These are phyloP conservation scores for Fraxinus paxiana DNA, from an alignment of 305 asterid genomes.

Conservation along the genomic window DNA sequence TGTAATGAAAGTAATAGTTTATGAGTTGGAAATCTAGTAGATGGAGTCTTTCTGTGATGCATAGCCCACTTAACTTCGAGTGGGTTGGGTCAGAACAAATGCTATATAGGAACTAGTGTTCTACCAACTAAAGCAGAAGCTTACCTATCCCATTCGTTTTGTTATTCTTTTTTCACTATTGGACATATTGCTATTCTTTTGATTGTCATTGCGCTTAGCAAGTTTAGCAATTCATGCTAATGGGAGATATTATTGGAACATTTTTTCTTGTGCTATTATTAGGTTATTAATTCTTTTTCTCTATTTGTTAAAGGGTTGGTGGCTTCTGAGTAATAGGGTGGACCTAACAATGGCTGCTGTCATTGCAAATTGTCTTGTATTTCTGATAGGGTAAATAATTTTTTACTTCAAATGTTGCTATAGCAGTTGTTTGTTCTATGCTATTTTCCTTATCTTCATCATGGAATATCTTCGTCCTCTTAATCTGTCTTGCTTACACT, in stretches of 20 bases:
- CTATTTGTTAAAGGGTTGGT: constrained; percentile 78
- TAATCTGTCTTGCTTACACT: constrained; percentile 18
- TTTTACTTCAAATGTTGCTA: constrained; percentile 18
- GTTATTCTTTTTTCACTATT: neutral
- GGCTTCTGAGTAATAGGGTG: constrained; percentile 78
- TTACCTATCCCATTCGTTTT: neutral
- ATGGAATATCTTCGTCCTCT: constrained; percentile 5
- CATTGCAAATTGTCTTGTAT: constrained; percentile 75
- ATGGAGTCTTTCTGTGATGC: neutral
- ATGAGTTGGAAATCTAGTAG: neutral
- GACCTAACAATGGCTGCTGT: constrained; percentile 69
- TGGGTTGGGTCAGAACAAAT: neutral
- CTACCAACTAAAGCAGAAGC: neutral
- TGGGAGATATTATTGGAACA: neutral
- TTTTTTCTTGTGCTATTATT: constrained; percentile 13
- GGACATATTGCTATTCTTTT: neutral
- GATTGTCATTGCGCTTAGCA: neutral
- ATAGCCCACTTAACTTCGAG: neutral
- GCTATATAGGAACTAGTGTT: neutral
- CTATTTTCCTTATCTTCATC: neutral
- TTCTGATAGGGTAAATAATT: constrained; percentile 61
- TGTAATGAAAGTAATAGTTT: neutral
- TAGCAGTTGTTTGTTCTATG: neutral
- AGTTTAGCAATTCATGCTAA: neutral
- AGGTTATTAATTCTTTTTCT: constrained; percentile 15